Base-by-base conservation (phyloP, 2,329 filamentous ascomycete genomes). In the Podosphaera fusca region DNA sequence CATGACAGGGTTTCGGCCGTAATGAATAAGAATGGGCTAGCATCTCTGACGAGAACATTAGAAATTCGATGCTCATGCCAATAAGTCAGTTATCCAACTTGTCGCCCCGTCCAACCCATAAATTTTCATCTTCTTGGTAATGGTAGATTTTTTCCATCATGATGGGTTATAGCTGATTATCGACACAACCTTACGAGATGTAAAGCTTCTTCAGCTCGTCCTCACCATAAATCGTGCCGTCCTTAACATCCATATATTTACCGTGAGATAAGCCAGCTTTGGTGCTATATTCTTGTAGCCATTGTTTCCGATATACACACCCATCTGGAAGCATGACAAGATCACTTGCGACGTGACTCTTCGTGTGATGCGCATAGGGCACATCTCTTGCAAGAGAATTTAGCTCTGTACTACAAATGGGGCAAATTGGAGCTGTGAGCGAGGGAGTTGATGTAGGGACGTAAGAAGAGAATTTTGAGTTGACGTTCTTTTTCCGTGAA, bases 341-440 rank as follows among this genome's bases (percentile, higher is more conserved):
- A 66, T 96, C 89, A 51, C 80, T 81, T 67, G 95, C 90, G 35
- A 96, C 87, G 60, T 87, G 85, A 67, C 87, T 95, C 74, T 94
- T 94, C 35, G 85, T 89, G 69, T 98, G 92, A 66, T 95, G 85
- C 2, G 92, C 92, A 65, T 96, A 96, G 0, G 92, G 92, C 50
- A 98, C 85, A 63, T 84, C 82, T 55, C 83, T 76, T 1, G 92
- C 90, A 38, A 98, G 77, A 65, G 89, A 85, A 68, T 96, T 96
- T 57, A 98, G 78, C 70, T 98, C 92, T 0, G 85, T 92, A 53
- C 85, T 92, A 73, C 92, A 98, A 66, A 98, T 96, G 2, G 92
- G 92, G 64, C 92, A 98, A 47, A 96, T 81, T 6, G 85, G 83
- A 1, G 80, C 81, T 56, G 61, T 68, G 66, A 65, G 60, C 10